phyloP scores from a whole-genome alignment of 805 yeast species.

The Cephaloascus fragrans region DNA sequence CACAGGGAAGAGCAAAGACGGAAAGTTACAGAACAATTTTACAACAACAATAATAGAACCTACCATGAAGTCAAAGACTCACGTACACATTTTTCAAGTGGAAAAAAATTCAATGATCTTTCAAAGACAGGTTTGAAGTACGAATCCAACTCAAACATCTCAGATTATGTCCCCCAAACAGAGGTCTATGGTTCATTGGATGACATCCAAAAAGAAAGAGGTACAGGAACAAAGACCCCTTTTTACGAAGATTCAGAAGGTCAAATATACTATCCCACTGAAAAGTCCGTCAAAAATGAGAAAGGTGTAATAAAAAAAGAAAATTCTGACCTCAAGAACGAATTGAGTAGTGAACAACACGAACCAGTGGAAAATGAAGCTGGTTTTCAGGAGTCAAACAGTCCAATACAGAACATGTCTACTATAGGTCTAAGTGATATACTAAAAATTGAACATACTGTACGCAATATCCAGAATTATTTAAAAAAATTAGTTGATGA shows the following conservation, averaged over 20 bases:
- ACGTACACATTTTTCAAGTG: not conserved
- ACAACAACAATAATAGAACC: not conserved
- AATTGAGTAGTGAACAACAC: constrained; percentile 5
- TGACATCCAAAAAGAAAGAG: not conserved
- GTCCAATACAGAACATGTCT: not conserved
- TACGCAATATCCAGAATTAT: constrained; percentile 40
- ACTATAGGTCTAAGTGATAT: constrained; percentile 7
- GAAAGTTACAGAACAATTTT: too few species aligned
- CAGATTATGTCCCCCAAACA: not conserved
- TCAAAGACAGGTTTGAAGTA: too few species aligned
- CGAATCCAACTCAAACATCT: not conserved
- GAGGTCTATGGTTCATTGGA: too few species aligned
- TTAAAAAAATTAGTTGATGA: constrained; percentile 39
- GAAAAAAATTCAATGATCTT: too few species aligned
- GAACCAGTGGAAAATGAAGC: not conserved
- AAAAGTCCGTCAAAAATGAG: not conserved
- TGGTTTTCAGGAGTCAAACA: not conserved
- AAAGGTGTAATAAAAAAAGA: not conserved
- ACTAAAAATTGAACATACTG: constrained; percentile 38
- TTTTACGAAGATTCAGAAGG: not conserved
- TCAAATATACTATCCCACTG: too few species aligned
- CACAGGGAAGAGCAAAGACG: too few species aligned
- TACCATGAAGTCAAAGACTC: not conserved
- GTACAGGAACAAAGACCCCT: not conserved
- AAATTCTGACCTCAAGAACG: constrained; percentile 33